A percentile compares a stretch with the other conserved stretches of the same genome.
Conservation (phyloP, 169 alveolate genomes). For the Plasmodium fragile region DNA sequence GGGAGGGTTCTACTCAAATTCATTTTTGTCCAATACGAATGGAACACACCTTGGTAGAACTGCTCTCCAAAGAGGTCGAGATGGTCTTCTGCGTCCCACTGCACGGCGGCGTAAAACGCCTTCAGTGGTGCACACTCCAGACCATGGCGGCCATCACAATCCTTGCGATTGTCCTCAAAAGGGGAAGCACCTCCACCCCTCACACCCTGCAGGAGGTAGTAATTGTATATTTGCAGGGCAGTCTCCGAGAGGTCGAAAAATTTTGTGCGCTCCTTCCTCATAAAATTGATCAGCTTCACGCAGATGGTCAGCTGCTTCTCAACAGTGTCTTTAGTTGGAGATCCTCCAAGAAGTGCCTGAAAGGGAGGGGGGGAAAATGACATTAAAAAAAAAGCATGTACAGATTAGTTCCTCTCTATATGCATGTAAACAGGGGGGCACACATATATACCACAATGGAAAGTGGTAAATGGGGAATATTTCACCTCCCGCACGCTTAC, state of each 20-base stretch:
- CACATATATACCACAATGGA: not conserved
- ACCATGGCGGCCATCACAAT: not conserved
- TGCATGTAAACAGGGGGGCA: not conserved
- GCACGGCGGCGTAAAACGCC: conserved; percentile 22
- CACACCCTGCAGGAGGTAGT: not conserved
- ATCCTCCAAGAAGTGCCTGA: not conserved
- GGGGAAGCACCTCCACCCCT: not conserved
- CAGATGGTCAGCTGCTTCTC: conserved; percentile 10
- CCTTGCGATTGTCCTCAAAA: no score
- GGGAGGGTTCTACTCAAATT: not conserved
- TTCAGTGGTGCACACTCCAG: not conserved
- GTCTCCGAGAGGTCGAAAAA: not conserved
- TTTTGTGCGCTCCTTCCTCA: conserved; percentile 11
- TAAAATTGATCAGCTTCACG: conserved; percentile 23
- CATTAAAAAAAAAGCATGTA: not conserved
- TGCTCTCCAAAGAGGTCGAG: conserved; percentile 9
- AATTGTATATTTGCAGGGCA: not conserved
- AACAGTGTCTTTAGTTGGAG: not conserved
- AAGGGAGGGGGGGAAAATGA: not conserved
- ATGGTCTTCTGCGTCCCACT: not conserved
- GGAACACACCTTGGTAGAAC: conserved; percentile 27
- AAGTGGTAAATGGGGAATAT: not conserved
- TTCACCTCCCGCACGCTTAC: not conserved
- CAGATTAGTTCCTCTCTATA: not conserved
- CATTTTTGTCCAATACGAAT: conserved; percentile 21